These are phyloP conservation scores for Lentinula boryana DNA, from an alignment of 768 basidiomycete genomes.

Conservation along the genomic window DNA sequence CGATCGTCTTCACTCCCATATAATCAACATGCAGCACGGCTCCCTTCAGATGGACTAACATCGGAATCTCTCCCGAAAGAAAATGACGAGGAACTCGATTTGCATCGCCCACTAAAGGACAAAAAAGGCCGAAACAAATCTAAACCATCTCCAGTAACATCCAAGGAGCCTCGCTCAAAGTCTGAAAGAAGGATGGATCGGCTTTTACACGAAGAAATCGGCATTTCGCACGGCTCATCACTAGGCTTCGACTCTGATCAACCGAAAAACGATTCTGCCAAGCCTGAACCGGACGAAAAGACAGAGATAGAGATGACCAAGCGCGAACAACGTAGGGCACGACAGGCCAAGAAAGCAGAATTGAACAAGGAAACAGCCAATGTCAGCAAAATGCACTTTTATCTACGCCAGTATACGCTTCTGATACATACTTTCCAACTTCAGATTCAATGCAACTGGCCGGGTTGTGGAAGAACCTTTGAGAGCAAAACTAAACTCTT, in stretches of 20 bases:
- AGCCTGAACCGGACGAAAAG: constrained; percentile 11
- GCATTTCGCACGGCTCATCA: not conserved
- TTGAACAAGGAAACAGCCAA: constrained; percentile 23
- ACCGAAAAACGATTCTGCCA: not conserved
- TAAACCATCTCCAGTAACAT: not conserved
- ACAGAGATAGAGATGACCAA: constrained; percentile 16
- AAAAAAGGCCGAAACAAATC: not conserved
- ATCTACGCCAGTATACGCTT: not conserved
- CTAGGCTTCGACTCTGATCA: not conserved
- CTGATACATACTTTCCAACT: constrained; percentile 3
- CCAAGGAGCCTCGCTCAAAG: not conserved
- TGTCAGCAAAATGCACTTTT: not conserved
- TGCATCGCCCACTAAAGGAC: not conserved
- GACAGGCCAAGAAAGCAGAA: constrained; percentile 68
- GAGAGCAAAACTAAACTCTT: constrained; percentile 71
- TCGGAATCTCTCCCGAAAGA: constrained; percentile 8
- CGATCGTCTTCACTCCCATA: constrained; percentile 1
- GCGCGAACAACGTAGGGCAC: constrained; percentile 61
- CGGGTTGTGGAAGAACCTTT: constrained; percentile 62
- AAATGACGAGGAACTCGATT: constrained; percentile 2
- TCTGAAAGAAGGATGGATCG: not conserved
- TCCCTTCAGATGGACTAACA: not conserved
- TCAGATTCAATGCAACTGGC: constrained; percentile 39
- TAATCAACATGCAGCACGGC: not conserved
- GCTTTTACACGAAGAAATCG: too few species aligned